These are phyloP conservation scores for Persicaria maculosa DNA, from an alignment of 148 eudicot species.

Conservation along the genomic window DNA sequence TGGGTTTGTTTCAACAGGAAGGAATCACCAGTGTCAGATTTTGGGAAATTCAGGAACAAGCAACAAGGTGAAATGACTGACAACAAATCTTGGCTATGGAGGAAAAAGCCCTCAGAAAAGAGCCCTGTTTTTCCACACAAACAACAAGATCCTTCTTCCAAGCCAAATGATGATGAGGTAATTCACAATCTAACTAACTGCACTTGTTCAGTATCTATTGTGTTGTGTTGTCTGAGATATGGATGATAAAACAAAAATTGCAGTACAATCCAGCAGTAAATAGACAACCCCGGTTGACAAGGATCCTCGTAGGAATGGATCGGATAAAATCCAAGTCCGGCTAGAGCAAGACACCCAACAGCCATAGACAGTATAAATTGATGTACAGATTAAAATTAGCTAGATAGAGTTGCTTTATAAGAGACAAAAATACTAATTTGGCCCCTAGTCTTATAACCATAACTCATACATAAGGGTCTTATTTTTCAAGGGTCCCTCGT, in stretches of 20 bases:
- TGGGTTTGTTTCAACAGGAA: not conserved
- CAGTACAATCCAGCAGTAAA: no score
- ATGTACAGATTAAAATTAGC: not conserved
- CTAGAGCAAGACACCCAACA: not conserved
- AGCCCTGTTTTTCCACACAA: slow-evolving; percentile 33
- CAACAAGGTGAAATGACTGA: slow-evolving; percentile 33
- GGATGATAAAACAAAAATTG: not conserved
- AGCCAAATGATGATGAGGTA: slow-evolving; percentile 51
- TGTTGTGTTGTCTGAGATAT: not conserved
- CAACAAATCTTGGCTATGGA: slow-evolving; percentile 74
- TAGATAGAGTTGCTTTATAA: not conserved
- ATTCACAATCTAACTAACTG: not conserved
- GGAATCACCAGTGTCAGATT: not conserved
- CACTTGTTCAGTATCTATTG: no score
- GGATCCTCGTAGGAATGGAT: not conserved
- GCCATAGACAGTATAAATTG: not conserved
- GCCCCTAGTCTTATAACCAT: not conserved
- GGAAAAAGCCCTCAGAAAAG: slow-evolving; percentile 67
- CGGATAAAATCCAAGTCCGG: not conserved
- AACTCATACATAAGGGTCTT: not conserved
- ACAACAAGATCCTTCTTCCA: slow-evolving; percentile 25
- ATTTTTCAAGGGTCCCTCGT: not conserved
- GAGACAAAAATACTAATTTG: not conserved
- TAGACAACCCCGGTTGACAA: not conserved
- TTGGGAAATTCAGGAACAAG: not conserved